These are phyloP conservation scores for Cystobasidium slooffiae DNA, from an alignment of 1,284 basidiomycete genomes.

Conservation along the genomic window DNA sequence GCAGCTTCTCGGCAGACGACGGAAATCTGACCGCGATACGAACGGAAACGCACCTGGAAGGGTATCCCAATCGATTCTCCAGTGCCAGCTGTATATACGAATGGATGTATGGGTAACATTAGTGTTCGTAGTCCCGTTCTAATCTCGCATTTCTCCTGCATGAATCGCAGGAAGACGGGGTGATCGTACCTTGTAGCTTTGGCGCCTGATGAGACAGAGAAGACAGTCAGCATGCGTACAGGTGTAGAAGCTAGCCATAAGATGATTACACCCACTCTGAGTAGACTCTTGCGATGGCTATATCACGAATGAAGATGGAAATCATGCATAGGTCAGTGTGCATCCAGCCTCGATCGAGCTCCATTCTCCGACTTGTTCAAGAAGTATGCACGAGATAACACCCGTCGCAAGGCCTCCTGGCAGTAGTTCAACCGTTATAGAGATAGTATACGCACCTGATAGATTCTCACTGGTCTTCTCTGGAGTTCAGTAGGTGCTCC, in stretches of 20 bases:
- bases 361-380: too few relatives aligned
- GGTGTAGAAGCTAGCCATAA: background rate
- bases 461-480: constrained; percentile 74
- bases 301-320: background rate
- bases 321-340: background rate
- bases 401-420: constrained; percentile 51
- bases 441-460: constrained; percentile 88
- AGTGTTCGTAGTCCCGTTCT: background rate
- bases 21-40: constrained; percentile 62
- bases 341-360: background rate
- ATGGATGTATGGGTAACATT: background rate
- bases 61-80: constrained; percentile 93
- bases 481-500: constrained; percentile 24
- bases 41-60: constrained; percentile 74
- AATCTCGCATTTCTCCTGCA: background rate
- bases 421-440: constrained; percentile 75
- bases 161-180: background rate
- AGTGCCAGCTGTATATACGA: constrained; percentile 63
- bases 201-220: background rate
- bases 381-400: constrained; percentile 65
- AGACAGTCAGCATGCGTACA: background rate
- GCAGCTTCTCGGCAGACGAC: background rate
- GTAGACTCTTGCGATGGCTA: constrained; percentile 14
- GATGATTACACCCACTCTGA: background rate
- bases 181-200: constrained; percentile 22